phyloP scores from a whole-genome alignment of 2,329 filamentous ascomycete genomes.

The Cryphonectria carpinicola region DNA sequence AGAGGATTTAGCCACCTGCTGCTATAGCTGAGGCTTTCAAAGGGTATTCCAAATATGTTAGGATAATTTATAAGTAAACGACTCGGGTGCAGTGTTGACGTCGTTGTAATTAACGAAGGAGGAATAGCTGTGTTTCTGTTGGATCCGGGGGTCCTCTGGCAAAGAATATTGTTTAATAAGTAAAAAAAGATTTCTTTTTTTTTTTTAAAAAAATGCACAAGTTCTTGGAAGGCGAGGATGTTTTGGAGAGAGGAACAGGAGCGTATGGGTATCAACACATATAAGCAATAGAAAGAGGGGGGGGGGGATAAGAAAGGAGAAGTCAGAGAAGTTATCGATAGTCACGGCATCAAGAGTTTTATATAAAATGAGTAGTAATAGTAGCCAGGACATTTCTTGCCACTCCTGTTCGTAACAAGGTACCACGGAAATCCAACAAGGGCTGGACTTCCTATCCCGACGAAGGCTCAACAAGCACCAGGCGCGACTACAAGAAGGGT shows the following conservation, averaged over 20 bases:
- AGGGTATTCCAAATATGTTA: not conserved
- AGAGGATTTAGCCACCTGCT: not conserved
- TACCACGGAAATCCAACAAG: not conserved
- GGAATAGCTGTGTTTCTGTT: not conserved
- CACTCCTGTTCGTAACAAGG: not conserved
- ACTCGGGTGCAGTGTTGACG: not conserved
- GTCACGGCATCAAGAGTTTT: not conserved
- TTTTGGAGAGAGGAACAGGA: not conserved
- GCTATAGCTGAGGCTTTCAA: not conserved
- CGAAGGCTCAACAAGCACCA: not conserved
- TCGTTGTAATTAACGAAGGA: not conserved
- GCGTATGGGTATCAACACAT: not conserved
- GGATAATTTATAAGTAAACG: not conserved
- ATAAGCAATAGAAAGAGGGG: not conserved
- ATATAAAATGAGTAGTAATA: not conserved
- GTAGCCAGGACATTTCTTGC: not conserved
- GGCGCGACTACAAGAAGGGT: not conserved
- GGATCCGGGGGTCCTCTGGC: not conserved
- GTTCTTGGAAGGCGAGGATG: not conserved
- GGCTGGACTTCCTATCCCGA: not conserved
- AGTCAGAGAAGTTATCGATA: not conserved
- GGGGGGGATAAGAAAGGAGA: not conserved
- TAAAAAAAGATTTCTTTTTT: not conserved
- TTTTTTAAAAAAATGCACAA: not conserved
- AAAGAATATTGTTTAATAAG: not conserved